Percentiles rank a stretch among this genome's conserved stretches.
These are phyloP conservation scores for Exophiala calicioides DNA, from an alignment of 2,329 filamentous ascomycete species.

Conservation along the genomic window DNA sequence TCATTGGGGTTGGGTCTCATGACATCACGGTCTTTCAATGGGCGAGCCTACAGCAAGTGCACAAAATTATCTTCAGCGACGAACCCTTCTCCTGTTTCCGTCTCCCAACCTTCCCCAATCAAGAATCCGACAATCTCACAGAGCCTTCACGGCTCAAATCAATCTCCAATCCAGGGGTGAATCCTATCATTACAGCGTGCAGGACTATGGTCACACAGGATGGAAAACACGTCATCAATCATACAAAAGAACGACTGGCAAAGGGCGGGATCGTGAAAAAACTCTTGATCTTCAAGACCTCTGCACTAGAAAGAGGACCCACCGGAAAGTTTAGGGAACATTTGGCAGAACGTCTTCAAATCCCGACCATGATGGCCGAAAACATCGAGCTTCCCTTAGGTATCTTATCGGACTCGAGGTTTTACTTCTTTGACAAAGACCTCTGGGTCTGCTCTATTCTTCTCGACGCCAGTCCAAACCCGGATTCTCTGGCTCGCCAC, in stretches of 20 bases:
- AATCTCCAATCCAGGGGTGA: neutral
- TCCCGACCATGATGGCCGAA: neutral
- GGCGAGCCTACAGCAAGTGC: slow-evolving; percentile 4
- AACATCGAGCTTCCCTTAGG: slow-evolving; percentile 7
- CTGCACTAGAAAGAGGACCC: slow-evolving; percentile 3
- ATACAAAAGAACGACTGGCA: slow-evolving; percentile 1
- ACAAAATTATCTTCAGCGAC: slow-evolving; percentile 2
- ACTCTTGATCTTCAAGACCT: slow-evolving; percentile 3
- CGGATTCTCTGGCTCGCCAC: slow-evolving; percentile 3
- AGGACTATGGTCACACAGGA: slow-evolving; percentile 10
- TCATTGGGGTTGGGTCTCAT: slow-evolving; percentile 12
- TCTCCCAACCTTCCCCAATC: neutral
- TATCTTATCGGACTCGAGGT: slow-evolving; percentile 7
- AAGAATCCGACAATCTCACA: neutral
- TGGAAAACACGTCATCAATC: slow-evolving; percentile 4
- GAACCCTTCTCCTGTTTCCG: neutral
- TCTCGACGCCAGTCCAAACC: neutral
- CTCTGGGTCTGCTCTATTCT: slow-evolving; percentile 12
- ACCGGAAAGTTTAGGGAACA: no score
- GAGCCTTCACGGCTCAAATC: neutral
- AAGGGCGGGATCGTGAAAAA: neutral
- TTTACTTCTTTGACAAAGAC: slow-evolving; percentile 11
- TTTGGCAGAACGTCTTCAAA: neutral
- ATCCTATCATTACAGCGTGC: neutral
- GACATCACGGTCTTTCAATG: slow-evolving; percentile 12